Evolutionary conservation across 495 filamentous ascomycete genomes (phyloP).

Genomic region (Hyaloscypha variabilis): DNA sequence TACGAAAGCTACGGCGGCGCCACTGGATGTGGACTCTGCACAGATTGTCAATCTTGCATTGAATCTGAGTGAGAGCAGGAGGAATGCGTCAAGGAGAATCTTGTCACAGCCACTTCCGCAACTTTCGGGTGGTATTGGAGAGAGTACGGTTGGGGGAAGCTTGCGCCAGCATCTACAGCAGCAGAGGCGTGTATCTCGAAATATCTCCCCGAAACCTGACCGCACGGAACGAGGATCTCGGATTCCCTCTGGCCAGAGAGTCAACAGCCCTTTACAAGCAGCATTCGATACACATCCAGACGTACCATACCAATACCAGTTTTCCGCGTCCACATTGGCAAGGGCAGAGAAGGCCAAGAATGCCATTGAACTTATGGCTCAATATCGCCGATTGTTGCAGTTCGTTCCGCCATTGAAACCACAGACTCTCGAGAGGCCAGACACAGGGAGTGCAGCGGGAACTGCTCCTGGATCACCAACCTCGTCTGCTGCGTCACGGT

Average conservation of each 20-base stretch:
- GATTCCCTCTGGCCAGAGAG: slow-evolving; percentile 34
- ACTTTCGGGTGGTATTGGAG: slow-evolving; percentile 45
- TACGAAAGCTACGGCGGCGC: slow-evolving; percentile 4
- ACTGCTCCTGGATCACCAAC: slow-evolving; percentile 12
- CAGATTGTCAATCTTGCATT: slow-evolving; percentile 91
- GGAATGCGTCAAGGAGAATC: slow-evolving; percentile 58
- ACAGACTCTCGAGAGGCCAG: slow-evolving; percentile 18
- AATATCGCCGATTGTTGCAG: slow-evolving; percentile 78
- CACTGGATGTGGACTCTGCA: slow-evolving; percentile 70
- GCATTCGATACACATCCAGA: slow-evolving; percentile 40
- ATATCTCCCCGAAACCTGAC: slow-evolving; percentile 57
- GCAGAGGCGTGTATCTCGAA: slow-evolving; percentile 60
- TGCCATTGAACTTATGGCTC: slow-evolving; percentile 75
- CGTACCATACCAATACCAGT: slow-evolving; percentile 55
- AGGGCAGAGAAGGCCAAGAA: slow-evolving; percentile 78
- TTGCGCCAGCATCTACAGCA: slow-evolving; percentile 67
- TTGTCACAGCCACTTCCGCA: slow-evolving; percentile 54
- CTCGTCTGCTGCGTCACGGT: not conserved
- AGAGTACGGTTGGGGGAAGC: slow-evolving; percentile 49
- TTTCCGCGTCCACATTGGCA: slow-evolving; percentile 75
- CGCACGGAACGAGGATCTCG: slow-evolving; percentile 39
- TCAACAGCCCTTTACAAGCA: slow-evolving; percentile 46
- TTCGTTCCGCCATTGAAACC: slow-evolving; percentile 72
- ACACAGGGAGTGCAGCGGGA: slow-evolving; percentile 6
- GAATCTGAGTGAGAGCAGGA: slow-evolving; percentile 82